These are phyloP conservation scores for Agastache rugosa DNA, from an alignment of 257 asterid genomes.

Conservation along the genomic window DNA sequence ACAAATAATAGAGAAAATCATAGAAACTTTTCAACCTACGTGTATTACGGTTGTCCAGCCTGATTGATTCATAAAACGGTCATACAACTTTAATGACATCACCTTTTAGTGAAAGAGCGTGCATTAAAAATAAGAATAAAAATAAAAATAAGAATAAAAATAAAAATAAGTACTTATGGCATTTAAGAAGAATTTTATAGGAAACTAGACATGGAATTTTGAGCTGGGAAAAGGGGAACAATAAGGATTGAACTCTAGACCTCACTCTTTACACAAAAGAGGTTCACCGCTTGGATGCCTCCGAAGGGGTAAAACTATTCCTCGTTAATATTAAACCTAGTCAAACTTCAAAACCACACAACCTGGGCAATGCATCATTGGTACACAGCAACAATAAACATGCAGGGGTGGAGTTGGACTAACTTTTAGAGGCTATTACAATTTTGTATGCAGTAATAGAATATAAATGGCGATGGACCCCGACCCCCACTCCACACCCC, in stretches of 20 bases:
- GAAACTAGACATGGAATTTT: no score
- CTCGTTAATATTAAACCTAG: not conserved
- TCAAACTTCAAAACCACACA: not conserved
- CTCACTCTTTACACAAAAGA: no score
- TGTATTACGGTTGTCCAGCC: not conserved
- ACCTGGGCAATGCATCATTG: not conserved
- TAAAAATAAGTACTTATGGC: no score
- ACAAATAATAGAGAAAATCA: not conserved
- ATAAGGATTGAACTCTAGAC: no score
- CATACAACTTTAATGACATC: not conserved
- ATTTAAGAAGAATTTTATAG: not conserved
- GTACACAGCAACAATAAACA: not conserved
- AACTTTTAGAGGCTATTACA: not conserved
- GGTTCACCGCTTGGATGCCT: no score
- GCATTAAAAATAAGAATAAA: no score
- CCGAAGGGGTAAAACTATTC: not conserved
- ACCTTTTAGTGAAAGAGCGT: not conserved
- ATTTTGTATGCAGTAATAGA: not conserved
- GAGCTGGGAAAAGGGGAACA: no score
- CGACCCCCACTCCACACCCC: no score
- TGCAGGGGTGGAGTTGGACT: not conserved
- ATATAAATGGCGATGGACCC: not conserved
- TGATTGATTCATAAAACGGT: not conserved
- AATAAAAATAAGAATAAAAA: no score
- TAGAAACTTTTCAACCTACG: not conserved